These are phyloP conservation scores for Anisodus acutangulus DNA, from an alignment of 257 asterid species.

Conservation along the genomic window DNA sequence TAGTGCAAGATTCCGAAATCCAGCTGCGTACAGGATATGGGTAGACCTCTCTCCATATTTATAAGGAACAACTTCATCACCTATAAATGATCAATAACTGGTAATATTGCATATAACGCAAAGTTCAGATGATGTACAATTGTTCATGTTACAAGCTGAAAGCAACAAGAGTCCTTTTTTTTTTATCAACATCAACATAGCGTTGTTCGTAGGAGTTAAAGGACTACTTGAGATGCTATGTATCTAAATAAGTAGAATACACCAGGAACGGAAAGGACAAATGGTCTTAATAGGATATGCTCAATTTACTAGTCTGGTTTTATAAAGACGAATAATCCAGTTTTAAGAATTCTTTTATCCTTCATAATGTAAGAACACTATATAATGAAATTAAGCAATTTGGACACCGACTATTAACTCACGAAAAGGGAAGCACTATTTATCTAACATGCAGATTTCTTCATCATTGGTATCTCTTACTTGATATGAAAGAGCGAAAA, in stretches of 20 bases:
- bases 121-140: slow-evolving; percentile 9
- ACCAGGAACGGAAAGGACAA: not conserved
- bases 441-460: slow-evolving; percentile 9
- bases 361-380: not conserved
- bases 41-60: slow-evolving; percentile 71
- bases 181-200: not conserved
- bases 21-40: slow-evolving; percentile 69
- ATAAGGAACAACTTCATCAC: slow-evolving; percentile 81
- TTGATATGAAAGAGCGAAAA: not conserved
- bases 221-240: not conserved
- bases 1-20: slow-evolving; percentile 66
- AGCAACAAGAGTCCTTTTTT: not conserved
- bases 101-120: not conserved
- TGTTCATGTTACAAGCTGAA: not conserved
- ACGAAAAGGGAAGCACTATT: no score
- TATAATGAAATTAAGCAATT: not conserved
- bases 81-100: slow-evolving; percentile 41
- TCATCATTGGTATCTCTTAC: not conserved
- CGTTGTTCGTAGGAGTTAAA: not conserved
- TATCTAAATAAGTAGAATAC: not conserved
- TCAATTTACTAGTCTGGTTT: not conserved
- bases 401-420: not conserved
- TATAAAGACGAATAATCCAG: not conserved
- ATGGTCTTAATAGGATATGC: not conserved
- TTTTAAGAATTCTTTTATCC: slow-evolving; percentile 1